Base-by-base conservation (phyloP, 176 grass and related monocot species). In the Dendrocalamus sinicus region DNA sequence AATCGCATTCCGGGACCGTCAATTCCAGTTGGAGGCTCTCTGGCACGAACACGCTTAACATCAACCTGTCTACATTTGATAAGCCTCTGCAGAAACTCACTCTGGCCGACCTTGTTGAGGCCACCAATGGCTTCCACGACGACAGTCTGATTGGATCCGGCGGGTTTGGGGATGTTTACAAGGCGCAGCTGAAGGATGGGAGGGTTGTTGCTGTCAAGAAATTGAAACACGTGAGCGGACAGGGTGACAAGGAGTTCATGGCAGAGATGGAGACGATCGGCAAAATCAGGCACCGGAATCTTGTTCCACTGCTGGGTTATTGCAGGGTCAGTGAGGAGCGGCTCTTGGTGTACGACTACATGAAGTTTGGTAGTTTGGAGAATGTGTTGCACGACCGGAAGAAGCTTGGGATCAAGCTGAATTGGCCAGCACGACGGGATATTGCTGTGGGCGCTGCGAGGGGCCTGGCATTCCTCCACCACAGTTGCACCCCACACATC, bases 401-500 rank as follows among this genome's bases (percentile, higher is more conserved):
- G 58, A 61, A 61, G 58, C 58, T 61, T 24, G 58, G 58, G 58
- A 61, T 61, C 10, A 61, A 61, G n/a, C 58, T 61, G 58, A 61
- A 61, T 61, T 61, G 58, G 58, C 9, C 58, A 12, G n/a, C 58
- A 23, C 58, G 58, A 12, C 58, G n/a, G n/a, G 12, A 61, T 3
- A 61, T 61, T 61, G n/a, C 58, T 24, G 58, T 24, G 20, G n/a
- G 58, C n/a, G 58, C 58, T 12, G 58, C 58, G n/a, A 61, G n/a
- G 10, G 91, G 91, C 8, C 67, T 93, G 12, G 88, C 91, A 41
- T 93, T 88, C 88, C 85, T 93, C 54, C 91, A 93, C 81, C 81
- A 90, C 76, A 93, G 61, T 58, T 90, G 88, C 85, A 90, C 69
- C 40, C 91, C 91, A 12, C 88, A 85, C 37, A 90, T 93, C 39